Percentiles rank a stretch among this genome's conserved stretches.
Conservation (phyloP, 257 asterid species). For the Leonotis leonurus region DNA sequence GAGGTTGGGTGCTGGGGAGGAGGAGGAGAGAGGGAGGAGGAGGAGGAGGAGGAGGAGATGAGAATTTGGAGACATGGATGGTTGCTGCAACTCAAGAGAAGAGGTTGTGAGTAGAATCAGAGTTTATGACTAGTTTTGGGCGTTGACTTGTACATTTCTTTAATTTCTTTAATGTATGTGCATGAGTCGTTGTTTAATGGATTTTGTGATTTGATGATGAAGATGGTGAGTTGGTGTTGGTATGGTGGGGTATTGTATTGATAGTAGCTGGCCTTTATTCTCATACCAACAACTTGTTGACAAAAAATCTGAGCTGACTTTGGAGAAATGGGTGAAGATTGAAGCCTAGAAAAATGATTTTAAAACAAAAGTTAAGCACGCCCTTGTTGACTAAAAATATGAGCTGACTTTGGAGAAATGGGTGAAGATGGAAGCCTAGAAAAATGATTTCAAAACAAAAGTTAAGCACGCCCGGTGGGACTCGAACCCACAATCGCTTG, state of each 20-base stretch:
- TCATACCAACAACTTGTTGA: no score
- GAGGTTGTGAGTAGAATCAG: no score
- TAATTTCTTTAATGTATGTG: neutral
- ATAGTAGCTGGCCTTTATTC: no score
- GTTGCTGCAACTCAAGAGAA: neutral
- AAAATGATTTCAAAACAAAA: neutral
- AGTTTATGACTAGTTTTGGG: no score
- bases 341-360: no score
- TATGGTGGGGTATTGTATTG: no score
- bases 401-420: neutral
- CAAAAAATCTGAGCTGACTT: neutral
- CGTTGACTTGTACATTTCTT: no score
- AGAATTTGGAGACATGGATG: neutral
- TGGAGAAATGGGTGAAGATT: no score
- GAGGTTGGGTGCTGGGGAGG: slow-evolving; percentile 2
- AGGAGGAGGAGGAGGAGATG: slow-evolving; percentile 5
- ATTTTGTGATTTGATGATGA: neutral
- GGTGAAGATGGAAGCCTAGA: no score
- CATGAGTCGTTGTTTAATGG: neutral
- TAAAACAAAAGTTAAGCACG: neutral
- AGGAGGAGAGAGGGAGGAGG: slow-evolving; percentile 3
- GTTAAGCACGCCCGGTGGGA: neutral
- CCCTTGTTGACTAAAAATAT: neutral
- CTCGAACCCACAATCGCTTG: neutral
- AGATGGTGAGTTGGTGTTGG: neutral